Base-by-base conservation (phyloP, 495 filamentous ascomycete genomes). In the Tricharina praecox region DNA sequence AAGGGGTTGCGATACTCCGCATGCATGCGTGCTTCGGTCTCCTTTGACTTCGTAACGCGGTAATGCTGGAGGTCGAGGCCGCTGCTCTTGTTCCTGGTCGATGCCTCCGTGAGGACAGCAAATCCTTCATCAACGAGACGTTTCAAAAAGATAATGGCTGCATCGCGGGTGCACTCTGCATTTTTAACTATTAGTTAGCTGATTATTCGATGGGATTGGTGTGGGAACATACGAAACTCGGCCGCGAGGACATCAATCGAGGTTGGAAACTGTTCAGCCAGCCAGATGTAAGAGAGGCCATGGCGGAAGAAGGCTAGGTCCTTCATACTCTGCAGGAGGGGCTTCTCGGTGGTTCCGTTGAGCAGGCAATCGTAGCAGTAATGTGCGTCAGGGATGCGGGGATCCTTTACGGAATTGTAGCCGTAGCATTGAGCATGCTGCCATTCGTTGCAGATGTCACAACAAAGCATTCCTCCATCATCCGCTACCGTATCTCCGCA, bases 331-430 rank as follows among this genome's bases (percentile, higher is more conserved):
- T 59, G 51, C 2, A 62, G 51, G 2, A 62, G 45, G 7, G 55
- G 48, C 23, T 44, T 47, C 10, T 62, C 59, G 23, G 42, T 45
- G n/a, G 39, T 43, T 5, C 28, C 28, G n/a, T n/a, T n/a, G 19
- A 62, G 47, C 18, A 62, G 60, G 30, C 59, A 62, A n/a, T 38
- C 53, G 42, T 62, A 62, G 30, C 59, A 62, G 23, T 60, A 45
- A 20, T 60, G 55, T 13, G 47, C 44, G 35, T 59, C 54, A 11
- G 59, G 56, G 26, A 62, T 52, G 16, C 55, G 52, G n/a, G 24
- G 37, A 23, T 62, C 59, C 21, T 59, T 34, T 3, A 49, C 39
- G 3, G 47, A 49, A 20, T 21, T 15, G 43, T 52, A 62, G 18
- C 59, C 59, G 46, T 62, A 62, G 26, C 59, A 62, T 34, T 59